These are phyloP conservation scores for Digitaria exilis DNA, from an alignment of 202 grass and related monocot species.

Conservation along the genomic window DNA sequence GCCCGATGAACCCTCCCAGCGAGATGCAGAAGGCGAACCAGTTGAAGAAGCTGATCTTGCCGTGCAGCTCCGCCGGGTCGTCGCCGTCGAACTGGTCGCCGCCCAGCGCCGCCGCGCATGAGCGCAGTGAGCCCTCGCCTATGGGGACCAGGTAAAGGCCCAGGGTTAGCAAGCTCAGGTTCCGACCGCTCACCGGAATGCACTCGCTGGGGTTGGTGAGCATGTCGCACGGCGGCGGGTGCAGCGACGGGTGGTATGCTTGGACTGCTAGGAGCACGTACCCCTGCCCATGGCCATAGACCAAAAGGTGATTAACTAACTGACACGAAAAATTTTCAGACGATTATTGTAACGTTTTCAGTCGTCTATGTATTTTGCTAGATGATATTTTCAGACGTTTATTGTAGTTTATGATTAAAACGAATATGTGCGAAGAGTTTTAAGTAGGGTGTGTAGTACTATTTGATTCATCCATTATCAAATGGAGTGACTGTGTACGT, in stretches of 20 bases:
- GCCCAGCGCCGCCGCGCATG: constrained; percentile 52
- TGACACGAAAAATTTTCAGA: too few relatives aligned
- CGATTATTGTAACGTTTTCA: too few relatives aligned
- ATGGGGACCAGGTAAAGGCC: constrained; percentile 56
- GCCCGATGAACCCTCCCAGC: constrained; percentile 55
- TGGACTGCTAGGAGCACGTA: constrained; percentile 67
- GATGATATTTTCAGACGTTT: too few relatives aligned
- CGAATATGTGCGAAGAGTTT: too few relatives aligned
- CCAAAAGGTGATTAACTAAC: too few relatives aligned
- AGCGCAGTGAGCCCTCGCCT: constrained; percentile 53
- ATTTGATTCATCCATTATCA: too few relatives aligned
- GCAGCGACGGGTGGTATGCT: constrained; percentile 58
- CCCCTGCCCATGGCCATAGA: constrained; percentile 36
- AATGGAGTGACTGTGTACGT: too few relatives aligned
- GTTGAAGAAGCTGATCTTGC: constrained; percentile 79
- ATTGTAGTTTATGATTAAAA: too few relatives aligned
- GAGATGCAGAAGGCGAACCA: constrained; percentile 72
- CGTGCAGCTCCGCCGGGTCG: constrained; percentile 30
- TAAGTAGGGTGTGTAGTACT: too few relatives aligned
- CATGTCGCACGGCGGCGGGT: constrained; percentile 53
- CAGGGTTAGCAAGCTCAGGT: constrained; percentile 49
- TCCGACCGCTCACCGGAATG: constrained; percentile 41
- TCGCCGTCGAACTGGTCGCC: constrained; percentile 75
- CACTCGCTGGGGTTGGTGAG: constrained; percentile 31
- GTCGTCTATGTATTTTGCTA: too few relatives aligned